Conservation (phyloP, 1,139 yeast species). For the Pichia sp. region DNA sequence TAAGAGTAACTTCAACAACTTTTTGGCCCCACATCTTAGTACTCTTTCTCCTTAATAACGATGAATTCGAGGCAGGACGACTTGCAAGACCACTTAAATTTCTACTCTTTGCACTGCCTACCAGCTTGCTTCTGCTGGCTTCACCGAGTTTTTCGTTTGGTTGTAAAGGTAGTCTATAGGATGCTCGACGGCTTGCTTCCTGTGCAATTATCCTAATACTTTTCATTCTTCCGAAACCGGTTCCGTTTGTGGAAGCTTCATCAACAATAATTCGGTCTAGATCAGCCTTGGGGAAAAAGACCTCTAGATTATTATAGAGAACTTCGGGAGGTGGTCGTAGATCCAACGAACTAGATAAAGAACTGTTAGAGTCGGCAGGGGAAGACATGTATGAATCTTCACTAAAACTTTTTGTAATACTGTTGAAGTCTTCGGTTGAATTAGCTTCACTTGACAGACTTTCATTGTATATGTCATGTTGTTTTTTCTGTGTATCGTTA, state of each 20-base stretch:
- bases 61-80: slow-evolving; percentile 13
- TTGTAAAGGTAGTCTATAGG: slow-evolving; percentile 23
- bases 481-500: neutral
- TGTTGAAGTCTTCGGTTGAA: slow-evolving; percentile 1
- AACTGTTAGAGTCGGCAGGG: neutral
- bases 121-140: neutral
- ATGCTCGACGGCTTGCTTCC: slow-evolving; percentile 70
- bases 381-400: neutral
- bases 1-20: slow-evolving; percentile 75
- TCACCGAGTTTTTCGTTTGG: neutral
- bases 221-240: slow-evolving; percentile 54
- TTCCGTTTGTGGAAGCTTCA: slow-evolving; percentile 37
- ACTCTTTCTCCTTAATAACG: slow-evolving; percentile 58
- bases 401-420: neutral
- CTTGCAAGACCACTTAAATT: neutral
- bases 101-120: neutral
- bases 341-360: slow-evolving; percentile 37
- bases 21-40: slow-evolving; percentile 98
- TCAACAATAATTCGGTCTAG: slow-evolving; percentile 89
- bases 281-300: slow-evolving; percentile 88
- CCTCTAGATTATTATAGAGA: slow-evolving; percentile 84
- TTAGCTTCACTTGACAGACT: slow-evolving; percentile 1
- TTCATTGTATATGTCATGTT: neutral
- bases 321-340: slow-evolving; percentile 95
- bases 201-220: slow-evolving; percentile 89